Conservation (phyloP, 768 basidiomycete genomes). For the Russula sp. region DNA sequence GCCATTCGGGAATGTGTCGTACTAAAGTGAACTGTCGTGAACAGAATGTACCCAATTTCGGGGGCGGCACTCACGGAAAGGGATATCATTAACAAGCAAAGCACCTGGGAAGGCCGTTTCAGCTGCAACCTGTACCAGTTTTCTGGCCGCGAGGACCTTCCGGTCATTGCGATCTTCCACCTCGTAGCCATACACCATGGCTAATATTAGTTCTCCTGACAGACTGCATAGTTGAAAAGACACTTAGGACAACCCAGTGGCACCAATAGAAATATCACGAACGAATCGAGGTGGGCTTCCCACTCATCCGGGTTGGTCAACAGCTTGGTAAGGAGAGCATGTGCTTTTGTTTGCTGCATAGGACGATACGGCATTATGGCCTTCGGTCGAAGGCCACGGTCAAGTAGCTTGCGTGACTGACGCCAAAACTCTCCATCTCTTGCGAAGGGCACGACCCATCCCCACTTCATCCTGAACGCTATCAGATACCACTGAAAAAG, state of each 20-base stretch:
- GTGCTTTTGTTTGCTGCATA: not conserved
- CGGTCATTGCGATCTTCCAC: not conserved
- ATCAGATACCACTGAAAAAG: not conserved
- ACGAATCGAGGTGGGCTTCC: not conserved
- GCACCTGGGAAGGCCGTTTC: not conserved
- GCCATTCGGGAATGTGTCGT: slow-evolving; percentile 4
- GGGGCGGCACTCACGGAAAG: not conserved
- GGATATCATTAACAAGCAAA: slow-evolving; percentile 14
- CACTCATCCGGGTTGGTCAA: not conserved
- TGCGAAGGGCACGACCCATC: not conserved
- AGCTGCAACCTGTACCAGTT: not conserved
- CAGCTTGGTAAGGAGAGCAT: not conserved
- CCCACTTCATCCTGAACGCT: not conserved
- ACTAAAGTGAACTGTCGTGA: not conserved
- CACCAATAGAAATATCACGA: not conserved
- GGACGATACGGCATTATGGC: not conserved
- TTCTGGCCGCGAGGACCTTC: not conserved
- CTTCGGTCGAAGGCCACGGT: not conserved
- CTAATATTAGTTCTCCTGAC: not conserved
- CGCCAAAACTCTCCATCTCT: not conserved
- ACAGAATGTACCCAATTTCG: no score
- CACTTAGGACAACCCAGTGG: not conserved
- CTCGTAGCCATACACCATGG: slow-evolving; percentile 6
- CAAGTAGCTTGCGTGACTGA: not conserved
- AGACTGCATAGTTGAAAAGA: not conserved